Percentiles rank a stretch among this genome's conserved stretches.
Evolutionary conservation across 495 filamentous ascomycete genomes (phyloP).

Genomic region (Poronia punctata): DNA sequence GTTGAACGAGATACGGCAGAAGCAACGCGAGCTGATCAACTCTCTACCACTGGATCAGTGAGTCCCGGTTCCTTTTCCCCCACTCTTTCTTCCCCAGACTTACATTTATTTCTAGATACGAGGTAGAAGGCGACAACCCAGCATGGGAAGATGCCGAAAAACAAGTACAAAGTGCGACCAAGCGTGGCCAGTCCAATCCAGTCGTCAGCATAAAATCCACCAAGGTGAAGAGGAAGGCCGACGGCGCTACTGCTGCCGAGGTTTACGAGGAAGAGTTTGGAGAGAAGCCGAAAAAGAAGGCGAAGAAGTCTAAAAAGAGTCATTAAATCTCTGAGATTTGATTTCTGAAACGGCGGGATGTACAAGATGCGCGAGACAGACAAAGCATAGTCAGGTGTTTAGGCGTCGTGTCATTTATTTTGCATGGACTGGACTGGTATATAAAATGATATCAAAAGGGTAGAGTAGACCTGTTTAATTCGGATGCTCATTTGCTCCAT

Average conservation of each 20-base stretch:
- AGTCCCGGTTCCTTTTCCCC: conserved; percentile 30
- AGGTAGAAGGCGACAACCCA: conserved; percentile 62
- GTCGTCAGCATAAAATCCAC: conserved; percentile 77
- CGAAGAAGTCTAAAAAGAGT: conserved; percentile 34
- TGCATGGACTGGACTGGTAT: too few relatives aligned
- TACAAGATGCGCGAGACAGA: not conserved
- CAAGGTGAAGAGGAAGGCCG: conserved; percentile 76
- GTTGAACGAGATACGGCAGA: conserved; percentile 56
- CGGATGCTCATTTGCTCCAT: too few relatives aligned
- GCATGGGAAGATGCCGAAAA: conserved; percentile 82
- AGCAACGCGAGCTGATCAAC: conserved; percentile 81
- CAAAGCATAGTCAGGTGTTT: conserved; percentile 10
- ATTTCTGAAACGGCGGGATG: too few relatives aligned
- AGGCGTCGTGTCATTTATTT: too few relatives aligned
- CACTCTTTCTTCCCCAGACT: conserved; percentile 5
- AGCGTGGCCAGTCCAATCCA: conserved; percentile 51
- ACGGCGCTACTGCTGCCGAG: conserved; percentile 50
- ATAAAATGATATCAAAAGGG: too few relatives aligned
- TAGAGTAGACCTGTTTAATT: too few relatives aligned
- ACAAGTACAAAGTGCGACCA: conserved; percentile 52
- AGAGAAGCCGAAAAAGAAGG: conserved; percentile 52
- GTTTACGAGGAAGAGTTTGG: conserved; percentile 54
- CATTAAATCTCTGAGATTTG: conserved; percentile 3
- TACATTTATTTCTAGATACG: conserved; percentile 56
- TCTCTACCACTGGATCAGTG: conserved; percentile 82